Conservation (phyloP, 2,329 filamentous ascomycete species). For the Cercospora sp. region DNA sequence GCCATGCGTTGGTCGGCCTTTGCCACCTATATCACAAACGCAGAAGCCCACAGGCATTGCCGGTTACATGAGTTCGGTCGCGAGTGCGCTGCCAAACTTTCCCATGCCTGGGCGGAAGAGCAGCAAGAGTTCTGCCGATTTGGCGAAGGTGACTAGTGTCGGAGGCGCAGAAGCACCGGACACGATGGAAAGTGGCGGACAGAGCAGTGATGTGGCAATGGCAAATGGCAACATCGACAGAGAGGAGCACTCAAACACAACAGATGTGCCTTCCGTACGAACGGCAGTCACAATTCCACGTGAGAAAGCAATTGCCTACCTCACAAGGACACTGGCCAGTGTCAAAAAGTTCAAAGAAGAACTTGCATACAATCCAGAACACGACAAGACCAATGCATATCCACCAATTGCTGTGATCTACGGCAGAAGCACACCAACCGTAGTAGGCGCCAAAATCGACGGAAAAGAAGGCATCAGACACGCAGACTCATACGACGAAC, state of each 20-base stretch:
- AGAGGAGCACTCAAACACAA: conserved; percentile 10
- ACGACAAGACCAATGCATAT: conserved; percentile 69
- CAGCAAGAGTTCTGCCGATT: conserved; percentile 25
- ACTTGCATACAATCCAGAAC: conserved; percentile 61
- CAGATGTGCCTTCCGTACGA: conserved; percentile 29
- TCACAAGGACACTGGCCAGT: conserved; percentile 70
- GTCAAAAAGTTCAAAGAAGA: conserved; percentile 75
- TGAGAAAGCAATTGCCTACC: conserved; percentile 63
- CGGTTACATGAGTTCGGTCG: conserved; percentile 50
- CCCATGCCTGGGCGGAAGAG: conserved; percentile 31
- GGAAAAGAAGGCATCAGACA: conserved; percentile 72
- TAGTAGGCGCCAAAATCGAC: conserved; percentile 75
- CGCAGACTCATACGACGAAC: conserved; percentile 78
- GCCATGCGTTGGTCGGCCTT: conserved; percentile 69
- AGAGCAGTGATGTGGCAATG: conserved; percentile 40
- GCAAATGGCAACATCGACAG: conserved; percentile 43
- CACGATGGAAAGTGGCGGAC: conserved; percentile 21
- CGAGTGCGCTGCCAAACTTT: conserved; percentile 45
- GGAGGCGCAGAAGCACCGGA: conserved; percentile 35
- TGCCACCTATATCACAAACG: conserved; percentile 55
- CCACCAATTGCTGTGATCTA: conserved; percentile 83
- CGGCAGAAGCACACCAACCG: conserved; percentile 81
- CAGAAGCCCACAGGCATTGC: conserved; percentile 43
- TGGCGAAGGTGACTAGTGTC: conserved; percentile 20
- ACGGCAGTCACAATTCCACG: conserved; percentile 56